Evolutionary conservation across 1,139 yeast genomes (phyloP).

Genomic region (Debaryomyces singareniensis): DNA sequence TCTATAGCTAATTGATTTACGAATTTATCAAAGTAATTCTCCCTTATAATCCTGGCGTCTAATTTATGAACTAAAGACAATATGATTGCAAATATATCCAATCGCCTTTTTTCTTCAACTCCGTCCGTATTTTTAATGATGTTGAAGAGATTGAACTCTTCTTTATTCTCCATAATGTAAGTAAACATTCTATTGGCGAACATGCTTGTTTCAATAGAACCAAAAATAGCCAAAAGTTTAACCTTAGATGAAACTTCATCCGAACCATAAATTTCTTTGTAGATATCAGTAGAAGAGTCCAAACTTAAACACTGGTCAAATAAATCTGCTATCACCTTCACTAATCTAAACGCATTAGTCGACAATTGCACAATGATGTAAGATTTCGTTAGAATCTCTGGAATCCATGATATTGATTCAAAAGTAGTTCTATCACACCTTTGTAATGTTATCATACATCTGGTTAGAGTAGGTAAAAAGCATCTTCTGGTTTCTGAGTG

Average conservation of each 20-base stretch:
- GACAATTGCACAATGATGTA: constrained; percentile 49
- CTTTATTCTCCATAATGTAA: constrained; percentile 34
- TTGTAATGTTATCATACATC: constrained; percentile 36
- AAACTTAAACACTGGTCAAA: constrained; percentile 34
- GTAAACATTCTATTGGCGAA: constrained; percentile 38
- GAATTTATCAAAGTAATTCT: constrained; percentile 15
- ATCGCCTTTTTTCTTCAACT: constrained; percentile 59
- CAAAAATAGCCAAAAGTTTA: constrained; percentile 39
- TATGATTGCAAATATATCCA: constrained; percentile 51
- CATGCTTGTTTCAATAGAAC: constrained; percentile 20
- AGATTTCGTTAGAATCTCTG: constrained; percentile 41
- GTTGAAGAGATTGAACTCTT: constrained; percentile 34
- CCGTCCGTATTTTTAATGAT: constrained; percentile 59
- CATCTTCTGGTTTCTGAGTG: constrained; percentile 63
- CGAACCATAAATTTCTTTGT: constrained; percentile 49
- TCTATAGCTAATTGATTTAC: constrained; percentile 36
- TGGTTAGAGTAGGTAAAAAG: constrained; percentile 55
- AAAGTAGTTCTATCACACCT: constrained; percentile 20
- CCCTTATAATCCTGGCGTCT: constrained; percentile 8
- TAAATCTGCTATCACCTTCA: constrained; percentile 46
- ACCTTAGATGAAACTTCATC: constrained; percentile 55
- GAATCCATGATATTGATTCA: constrained; percentile 46
- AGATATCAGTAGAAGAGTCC: constrained; percentile 27
- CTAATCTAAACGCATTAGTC: constrained; percentile 54
- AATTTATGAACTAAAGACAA: constrained; percentile 27